Conservation (phyloP, 164 flowering plant species). For the Piper betle region DNA sequence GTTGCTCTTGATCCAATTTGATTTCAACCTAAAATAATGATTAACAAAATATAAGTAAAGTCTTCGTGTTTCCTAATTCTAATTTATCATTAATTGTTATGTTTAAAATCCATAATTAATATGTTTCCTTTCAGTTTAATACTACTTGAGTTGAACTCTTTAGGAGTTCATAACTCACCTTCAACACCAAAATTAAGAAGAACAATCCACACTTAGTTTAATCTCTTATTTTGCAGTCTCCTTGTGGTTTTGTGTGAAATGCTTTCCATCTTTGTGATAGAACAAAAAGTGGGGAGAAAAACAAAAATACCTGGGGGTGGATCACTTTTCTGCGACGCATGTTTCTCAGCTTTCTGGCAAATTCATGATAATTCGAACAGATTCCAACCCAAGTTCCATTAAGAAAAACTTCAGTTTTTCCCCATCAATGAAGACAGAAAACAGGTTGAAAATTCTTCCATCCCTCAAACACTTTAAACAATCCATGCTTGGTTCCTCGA, state of each 20-base stretch:
- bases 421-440: constrained; percentile 22
- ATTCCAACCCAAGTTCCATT: constrained; percentile 92
- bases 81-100: too few relatives aligned
- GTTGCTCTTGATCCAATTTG: constrained; percentile 53
- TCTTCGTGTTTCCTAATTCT: too few relatives aligned
- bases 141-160: too few relatives aligned
- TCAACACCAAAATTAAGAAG: too few relatives aligned
- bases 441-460: constrained; percentile 49
- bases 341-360: constrained; percentile 48
- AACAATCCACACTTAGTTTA: too few relatives aligned
- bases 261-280: not conserved
- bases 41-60: constrained; percentile 3
- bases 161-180: too few relatives aligned
- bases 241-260: not conserved
- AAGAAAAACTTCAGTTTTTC: constrained; percentile 53
- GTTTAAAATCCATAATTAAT: too few relatives aligned
- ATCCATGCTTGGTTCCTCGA: constrained; percentile 32
- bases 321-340: constrained; percentile 48
- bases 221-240: too few relatives aligned
- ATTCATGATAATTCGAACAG: constrained; percentile 40
- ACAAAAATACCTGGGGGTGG: constrained; percentile 46
- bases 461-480: constrained; percentile 45
- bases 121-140: too few relatives aligned
- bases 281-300: not conserved
- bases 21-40: constrained; percentile 52